Percentiles rank a stretch among this genome's conserved stretches.
Evolutionary conservation across 2,329 filamentous ascomycete species (phyloP).

Genomic region (Aschersonia sp.): DNA sequence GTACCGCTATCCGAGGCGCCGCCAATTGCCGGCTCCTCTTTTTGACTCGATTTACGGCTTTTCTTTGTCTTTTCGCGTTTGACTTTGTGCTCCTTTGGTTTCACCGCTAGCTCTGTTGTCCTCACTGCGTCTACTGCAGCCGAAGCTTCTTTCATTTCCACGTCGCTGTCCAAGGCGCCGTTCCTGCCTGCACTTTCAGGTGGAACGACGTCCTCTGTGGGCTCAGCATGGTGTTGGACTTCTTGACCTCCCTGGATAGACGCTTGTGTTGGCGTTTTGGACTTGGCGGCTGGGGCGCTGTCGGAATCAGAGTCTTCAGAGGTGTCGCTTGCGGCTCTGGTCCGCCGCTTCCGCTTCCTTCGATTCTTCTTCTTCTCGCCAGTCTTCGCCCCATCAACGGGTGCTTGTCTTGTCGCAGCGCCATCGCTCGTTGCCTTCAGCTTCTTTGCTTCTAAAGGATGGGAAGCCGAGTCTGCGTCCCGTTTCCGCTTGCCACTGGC

Average conservation of each 20-base stretch:
- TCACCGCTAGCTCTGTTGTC: background rate
- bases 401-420: slow-evolving; percentile 3
- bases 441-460: slow-evolving; percentile 19
- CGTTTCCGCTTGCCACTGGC: slow-evolving; percentile 21
- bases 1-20: background rate
- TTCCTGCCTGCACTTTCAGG: slow-evolving; percentile 1
- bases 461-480: slow-evolving; percentile 14
- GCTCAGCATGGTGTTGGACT: too few relatives aligned
- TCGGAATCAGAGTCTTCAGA: slow-evolving; percentile 5
- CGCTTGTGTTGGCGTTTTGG: background rate
- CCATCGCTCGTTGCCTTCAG: slow-evolving; percentile 10
- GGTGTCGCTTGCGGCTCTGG: slow-evolving; percentile 11
- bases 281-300: slow-evolving; percentile 6
- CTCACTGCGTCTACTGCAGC: background rate
- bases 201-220: background rate
- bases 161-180: background rate
- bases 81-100: background rate
- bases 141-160: slow-evolving; percentile 1
- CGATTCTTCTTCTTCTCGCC: slow-evolving; percentile 15
- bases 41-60: background rate
- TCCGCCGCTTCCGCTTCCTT: slow-evolving; percentile 20
- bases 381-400: slow-evolving; percentile 6
- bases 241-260: background rate
- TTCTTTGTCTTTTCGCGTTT: slow-evolving; percentile 13
- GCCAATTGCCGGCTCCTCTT: too few relatives aligned